These are phyloP conservation scores for Cornus florida DNA, from an alignment of 148 eudicot genomes.

Conservation along the genomic window DNA sequence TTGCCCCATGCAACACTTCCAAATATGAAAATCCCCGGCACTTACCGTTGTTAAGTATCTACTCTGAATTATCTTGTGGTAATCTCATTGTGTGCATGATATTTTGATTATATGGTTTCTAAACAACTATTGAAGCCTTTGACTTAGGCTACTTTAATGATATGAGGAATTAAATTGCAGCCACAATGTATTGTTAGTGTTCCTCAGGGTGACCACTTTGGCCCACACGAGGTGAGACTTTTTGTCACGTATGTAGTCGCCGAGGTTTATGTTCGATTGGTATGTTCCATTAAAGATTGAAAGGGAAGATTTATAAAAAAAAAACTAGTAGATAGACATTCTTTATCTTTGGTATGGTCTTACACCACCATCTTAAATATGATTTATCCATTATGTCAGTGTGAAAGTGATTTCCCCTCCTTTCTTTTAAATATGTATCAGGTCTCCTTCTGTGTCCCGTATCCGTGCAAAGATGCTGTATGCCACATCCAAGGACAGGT, in stretches of 20 bases:
- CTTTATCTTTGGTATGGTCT: neutral
- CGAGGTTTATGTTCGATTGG: neutral
- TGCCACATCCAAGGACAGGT: conserved; percentile 68
- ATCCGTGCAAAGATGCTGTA: conserved; percentile 72
- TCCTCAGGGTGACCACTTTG: too few relatives aligned
- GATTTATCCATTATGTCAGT: neutral
- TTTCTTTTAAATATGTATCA: conserved; percentile 9
- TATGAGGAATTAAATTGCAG: neutral
- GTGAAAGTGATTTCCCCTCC: conserved; percentile 2
- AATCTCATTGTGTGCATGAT: neutral
- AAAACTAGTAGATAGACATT: neutral
- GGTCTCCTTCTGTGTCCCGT: conserved; percentile 71
- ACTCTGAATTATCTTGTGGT: neutral
- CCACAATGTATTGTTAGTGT: neutral
- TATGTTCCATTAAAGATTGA: too few relatives aligned
- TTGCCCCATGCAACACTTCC: neutral
- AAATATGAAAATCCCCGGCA: neutral
- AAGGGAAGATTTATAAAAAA: too few relatives aligned
- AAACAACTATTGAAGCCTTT: neutral
- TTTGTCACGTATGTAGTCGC: neutral
- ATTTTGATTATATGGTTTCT: neutral
- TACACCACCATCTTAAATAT: too few relatives aligned
- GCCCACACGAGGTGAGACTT: too few relatives aligned
- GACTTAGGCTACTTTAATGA: neutral
- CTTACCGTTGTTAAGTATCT: neutral